Evolutionary conservation across 257 asterid species (phyloP).

Genomic region (Dorcoceras hygrometricum): DNA sequence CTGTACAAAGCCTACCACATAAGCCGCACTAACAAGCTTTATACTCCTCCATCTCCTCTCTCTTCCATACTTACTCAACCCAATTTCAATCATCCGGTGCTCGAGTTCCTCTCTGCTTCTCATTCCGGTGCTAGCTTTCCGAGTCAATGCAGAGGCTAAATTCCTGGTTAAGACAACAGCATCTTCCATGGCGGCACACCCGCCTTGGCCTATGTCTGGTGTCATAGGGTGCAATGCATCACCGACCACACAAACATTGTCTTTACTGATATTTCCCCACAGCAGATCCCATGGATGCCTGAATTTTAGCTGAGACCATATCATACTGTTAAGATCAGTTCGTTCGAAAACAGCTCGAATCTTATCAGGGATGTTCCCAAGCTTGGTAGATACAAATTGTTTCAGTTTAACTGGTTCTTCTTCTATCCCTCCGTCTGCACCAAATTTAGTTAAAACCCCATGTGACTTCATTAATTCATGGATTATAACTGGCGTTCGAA

Average conservation of each 20-base stretch:
- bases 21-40: conserved; percentile 34
- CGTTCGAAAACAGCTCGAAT: conserved; percentile 23
- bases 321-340: conserved; percentile 29
- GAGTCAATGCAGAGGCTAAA: conserved; percentile 31
- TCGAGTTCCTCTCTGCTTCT: conserved; percentile 19
- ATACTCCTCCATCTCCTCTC: conserved; percentile 48
- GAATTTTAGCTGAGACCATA: conserved; percentile 26
- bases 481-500: too few species aligned
- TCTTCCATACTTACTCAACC: conserved; percentile 31
- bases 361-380: conserved; percentile 30
- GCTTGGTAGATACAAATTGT: conserved; percentile 33
- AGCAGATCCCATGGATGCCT: conserved; percentile 42
- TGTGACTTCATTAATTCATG: not conserved
- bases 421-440: conserved; percentile 33
- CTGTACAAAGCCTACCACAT: conserved; percentile 35
- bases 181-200: conserved; percentile 39
- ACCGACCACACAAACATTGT: conserved; percentile 32
- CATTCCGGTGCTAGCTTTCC: not conserved
- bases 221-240: conserved; percentile 51
- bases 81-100: conserved; percentile 25
- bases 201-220: conserved; percentile 43
- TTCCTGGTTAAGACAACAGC: conserved; percentile 29
- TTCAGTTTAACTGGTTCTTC: conserved; percentile 33
- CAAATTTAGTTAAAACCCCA: not conserved
- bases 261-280: conserved; percentile 36